Evolutionary conservation across 495 filamentous ascomycete genomes (phyloP), one percentile per base, ranked within the genome.

Genomic region (Hyaloscypha bicolor): DNA sequence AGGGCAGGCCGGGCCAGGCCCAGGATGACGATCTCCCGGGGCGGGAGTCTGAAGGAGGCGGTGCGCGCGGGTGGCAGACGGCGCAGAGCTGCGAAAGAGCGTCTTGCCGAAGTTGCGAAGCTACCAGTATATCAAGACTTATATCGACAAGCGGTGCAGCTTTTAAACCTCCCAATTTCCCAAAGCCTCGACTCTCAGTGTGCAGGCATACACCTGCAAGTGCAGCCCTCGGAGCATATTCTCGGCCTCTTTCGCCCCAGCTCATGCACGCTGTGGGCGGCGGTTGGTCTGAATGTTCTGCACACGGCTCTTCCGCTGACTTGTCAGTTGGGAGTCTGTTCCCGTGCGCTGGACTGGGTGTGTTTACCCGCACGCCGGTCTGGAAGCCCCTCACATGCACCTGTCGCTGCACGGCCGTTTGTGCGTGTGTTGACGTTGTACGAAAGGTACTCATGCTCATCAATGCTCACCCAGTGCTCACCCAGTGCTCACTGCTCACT

Each of bases 321-420:
- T 48, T 48, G 42, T 48, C 11, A 19, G 42, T 37, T 48, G 42
- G 42, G 42, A 48, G 16, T 19, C 16, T 14, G 42, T 48, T 48
- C 42, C 42, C 16, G 42, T 48, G 42, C 42, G 42, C 42, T 48
- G 42, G 42, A 48, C 42, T 48, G 42, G 42, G 42, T 48, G 42
- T 48, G 11, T 48, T 48, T 48, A 48, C 42, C 42, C 42, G 42
- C 16, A 19, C 42, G 42, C 42, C 16, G 42, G 42, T 48, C 42
- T 48, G 42, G 42, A 48, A 48, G 8, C 9, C 11, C 8, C 42
- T 16, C 16, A 6, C 42, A 48, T 48, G 42, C 42, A 48, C 42
- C 42, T 48, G 42, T 48, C 4, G 9, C 42, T 48, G 42, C 42
- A 48, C 42, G 42, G 11, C 42, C 42, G 42, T 48, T 48, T 48